A percentile compares a stretch with the other conserved stretches of the same genome.
Evolutionary conservation across 1,139 yeast genomes (phyloP).

Genomic region (Suhomyces wounanorum): DNA sequence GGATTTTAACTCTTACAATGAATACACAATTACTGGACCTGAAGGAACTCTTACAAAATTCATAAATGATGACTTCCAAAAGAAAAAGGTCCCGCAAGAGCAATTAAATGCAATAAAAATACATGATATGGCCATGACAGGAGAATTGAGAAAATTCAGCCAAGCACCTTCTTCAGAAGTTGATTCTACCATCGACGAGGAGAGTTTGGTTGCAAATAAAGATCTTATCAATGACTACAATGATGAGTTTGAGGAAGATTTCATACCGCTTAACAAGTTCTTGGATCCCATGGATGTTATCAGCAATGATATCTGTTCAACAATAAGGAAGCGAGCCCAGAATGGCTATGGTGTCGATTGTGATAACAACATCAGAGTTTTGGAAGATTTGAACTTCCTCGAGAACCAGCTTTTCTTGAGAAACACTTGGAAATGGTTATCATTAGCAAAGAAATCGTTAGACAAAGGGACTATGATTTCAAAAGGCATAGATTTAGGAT

Average conservation of each 20-base stretch:
- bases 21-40: slow-evolving; percentile 66
- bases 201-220: slow-evolving; percentile 22
- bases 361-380: slow-evolving; percentile 58
- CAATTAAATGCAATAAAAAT: slow-evolving; percentile 8
- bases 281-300: slow-evolving; percentile 43
- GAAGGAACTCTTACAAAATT: slow-evolving; percentile 53
- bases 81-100: slow-evolving; percentile 2
- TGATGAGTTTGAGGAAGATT: slow-evolving; percentile 29
- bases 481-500: slow-evolving; percentile 75
- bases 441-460: slow-evolving; percentile 67
- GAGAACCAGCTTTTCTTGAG: slow-evolving; percentile 62
- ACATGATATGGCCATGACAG: slow-evolving; percentile 16
- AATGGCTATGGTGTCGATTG: slow-evolving; percentile 77
- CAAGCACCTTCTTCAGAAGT: slow-evolving; percentile 26
- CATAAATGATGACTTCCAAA: slow-evolving; percentile 18
- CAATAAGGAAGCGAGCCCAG: slow-evolving; percentile 69
- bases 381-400: slow-evolving; percentile 54
- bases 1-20: slow-evolving; percentile 71
- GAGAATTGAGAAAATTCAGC: slow-evolving; percentile 25
- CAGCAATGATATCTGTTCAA: slow-evolving; percentile 63
- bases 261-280: slow-evolving; percentile 33
- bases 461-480: slow-evolving; percentile 70
- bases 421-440: slow-evolving; percentile 90
- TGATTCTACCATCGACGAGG: slow-evolving; percentile 38
- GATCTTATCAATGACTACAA: slow-evolving; percentile 18